These are phyloP conservation scores for Actinidia chinensis DNA, from an alignment of 179 eudicot species.

Conservation along the genomic window DNA sequence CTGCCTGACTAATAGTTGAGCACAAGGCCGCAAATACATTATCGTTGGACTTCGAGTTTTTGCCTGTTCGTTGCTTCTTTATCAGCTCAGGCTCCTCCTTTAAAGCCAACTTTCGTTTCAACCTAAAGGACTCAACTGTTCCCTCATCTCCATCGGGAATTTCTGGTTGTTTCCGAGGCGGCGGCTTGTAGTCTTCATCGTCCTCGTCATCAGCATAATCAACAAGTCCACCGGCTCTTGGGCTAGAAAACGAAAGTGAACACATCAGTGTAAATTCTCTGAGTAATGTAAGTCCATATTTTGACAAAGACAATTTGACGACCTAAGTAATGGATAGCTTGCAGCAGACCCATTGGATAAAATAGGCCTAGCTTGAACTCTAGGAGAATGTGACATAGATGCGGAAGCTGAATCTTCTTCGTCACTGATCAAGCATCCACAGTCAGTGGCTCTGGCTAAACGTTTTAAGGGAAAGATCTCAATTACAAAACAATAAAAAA, in stretches of 20 bases:
- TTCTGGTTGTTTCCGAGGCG: conserved; percentile 61
- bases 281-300: not conserved
- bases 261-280: conserved; percentile 1
- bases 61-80: conserved; percentile 55
- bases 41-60: conserved; percentile 52
- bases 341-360: conserved; percentile 64
- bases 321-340: conserved; percentile 51
- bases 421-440: conserved; percentile 50
- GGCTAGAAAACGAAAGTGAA: conserved; percentile 31
- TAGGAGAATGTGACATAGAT: conserved; percentile 35
- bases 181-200: conserved; percentile 88
- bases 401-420: conserved; percentile 97
- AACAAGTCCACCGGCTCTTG: conserved; percentile 76
- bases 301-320: not conserved
- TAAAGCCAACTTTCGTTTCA: conserved; percentile 56
- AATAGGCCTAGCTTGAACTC: conserved; percentile 39
- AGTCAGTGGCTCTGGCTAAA: conserved; percentile 15
- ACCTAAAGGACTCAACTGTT: conserved; percentile 43
- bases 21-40: conserved; percentile 76
- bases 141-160: conserved; percentile 62
- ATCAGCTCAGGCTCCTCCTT: conserved; percentile 60
- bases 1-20: conserved; percentile 65
- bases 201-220: conserved; percentile 95
- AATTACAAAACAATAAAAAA: not conserved
- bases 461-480: not conserved